These are phyloP conservation scores for Dichotomopilus funicola DNA, from an alignment of 2,329 filamentous ascomycete genomes.

Conservation along the genomic window DNA sequence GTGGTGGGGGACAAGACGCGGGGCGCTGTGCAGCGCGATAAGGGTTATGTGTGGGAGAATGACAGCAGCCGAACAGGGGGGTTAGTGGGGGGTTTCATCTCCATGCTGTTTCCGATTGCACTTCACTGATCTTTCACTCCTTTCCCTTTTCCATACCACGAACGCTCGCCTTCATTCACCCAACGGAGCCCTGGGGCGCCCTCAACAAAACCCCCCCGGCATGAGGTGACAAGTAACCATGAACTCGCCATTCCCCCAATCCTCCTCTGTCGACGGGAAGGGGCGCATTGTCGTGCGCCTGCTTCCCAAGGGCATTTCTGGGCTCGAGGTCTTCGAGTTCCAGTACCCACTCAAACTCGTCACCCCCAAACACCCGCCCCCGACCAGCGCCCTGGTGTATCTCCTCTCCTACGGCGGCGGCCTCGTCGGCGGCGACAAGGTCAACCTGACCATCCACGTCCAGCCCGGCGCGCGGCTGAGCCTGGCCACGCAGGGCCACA, in stretches of 20 bases:
- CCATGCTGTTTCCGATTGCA: neutral
- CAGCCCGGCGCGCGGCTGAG: slow-evolving; percentile 59
- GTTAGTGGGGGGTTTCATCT: no score
- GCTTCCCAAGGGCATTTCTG: slow-evolving; percentile 64
- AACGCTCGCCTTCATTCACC: neutral
- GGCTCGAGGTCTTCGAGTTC: slow-evolving; percentile 70
- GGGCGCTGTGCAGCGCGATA: slow-evolving; percentile 11
- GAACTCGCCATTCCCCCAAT: slow-evolving; percentile 69
- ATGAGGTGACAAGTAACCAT: slow-evolving; percentile 29
- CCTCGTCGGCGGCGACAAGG: slow-evolving; percentile 77
- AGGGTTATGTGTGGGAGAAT: slow-evolving; percentile 5
- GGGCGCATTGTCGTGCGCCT: slow-evolving; percentile 69
- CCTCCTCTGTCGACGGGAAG: slow-evolving; percentile 67
- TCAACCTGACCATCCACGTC: slow-evolving; percentile 65
- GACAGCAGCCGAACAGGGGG: neutral
- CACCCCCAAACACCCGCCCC: slow-evolving; percentile 61
- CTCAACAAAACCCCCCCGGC: neutral
- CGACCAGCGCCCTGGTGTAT: slow-evolving; percentile 70
- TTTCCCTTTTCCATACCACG: neutral
- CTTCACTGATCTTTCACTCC: neutral
- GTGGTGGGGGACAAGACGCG: slow-evolving; percentile 12
- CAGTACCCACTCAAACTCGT: slow-evolving; percentile 95
- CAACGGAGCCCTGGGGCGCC: neutral
- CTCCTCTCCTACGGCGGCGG: slow-evolving; percentile 92
- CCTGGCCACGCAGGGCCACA: slow-evolving; percentile 70